Evolutionary conservation across 2,329 filamentous ascomycete species (phyloP).

Genomic region (Aspergillus chevalieri): DNA sequence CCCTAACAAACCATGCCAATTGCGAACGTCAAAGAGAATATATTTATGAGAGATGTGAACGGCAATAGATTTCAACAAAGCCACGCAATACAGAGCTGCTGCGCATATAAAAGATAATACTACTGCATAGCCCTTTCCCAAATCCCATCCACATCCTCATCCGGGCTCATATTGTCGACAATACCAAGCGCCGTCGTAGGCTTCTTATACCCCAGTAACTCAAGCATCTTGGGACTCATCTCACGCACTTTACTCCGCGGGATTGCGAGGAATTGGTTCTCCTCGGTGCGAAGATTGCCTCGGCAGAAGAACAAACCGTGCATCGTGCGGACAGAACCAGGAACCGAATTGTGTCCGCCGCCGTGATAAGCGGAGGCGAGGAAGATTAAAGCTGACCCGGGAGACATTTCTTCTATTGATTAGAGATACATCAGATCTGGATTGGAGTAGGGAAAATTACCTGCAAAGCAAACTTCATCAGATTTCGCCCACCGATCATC

Average conservation of each 20-base stretch:
- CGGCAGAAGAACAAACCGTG: conserved; percentile 27
- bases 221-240: conserved; percentile 29
- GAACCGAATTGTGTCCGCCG: conserved; percentile 24
- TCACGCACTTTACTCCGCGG: conserved; percentile 22
- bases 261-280: conserved; percentile 30
- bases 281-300: conserved; percentile 25
- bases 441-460: conserved; percentile 4
- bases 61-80: too few species aligned
- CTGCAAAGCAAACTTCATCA: conserved; percentile 30
- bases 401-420: conserved; percentile 21
- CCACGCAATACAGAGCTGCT: too few species aligned
- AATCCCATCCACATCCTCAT: conserved; percentile 11
- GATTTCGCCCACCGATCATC: conserved; percentile 17
- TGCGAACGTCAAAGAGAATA: too few species aligned
- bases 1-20: too few species aligned
- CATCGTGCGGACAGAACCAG: conserved; percentile 18
- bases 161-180: conserved; percentile 23
- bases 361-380: conserved; percentile 29
- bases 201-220: conserved; percentile 29
- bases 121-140: conserved; percentile 4
- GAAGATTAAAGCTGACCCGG: conserved; percentile 32
- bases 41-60: too few species aligned
- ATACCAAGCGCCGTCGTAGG: conserved; percentile 25
- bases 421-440: too few species aligned
- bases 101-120: background rate